Base-by-base conservation (phyloP, 2,329 filamentous ascomycete species). In the Talaromyces sp. region DNA sequence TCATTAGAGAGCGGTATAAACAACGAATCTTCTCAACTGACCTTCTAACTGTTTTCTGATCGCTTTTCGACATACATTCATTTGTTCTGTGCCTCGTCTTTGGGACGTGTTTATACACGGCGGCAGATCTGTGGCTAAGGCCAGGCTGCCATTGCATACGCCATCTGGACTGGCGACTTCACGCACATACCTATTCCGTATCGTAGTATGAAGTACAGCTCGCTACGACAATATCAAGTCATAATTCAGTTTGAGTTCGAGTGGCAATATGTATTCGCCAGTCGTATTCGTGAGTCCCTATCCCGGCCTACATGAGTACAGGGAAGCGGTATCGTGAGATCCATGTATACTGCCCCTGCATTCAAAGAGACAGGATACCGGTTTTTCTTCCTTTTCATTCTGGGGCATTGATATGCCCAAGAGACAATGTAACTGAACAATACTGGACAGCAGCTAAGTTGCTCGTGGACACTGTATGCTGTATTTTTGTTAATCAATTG, bases 131-230 rank as follows among this genome's bases (percentile, higher is more conserved):
- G n/a, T n/a, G n/a, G n/a, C n/a, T n/a, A n/a, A n/a, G n/a, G n/a
- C n/a, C n/a, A n/a, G n/a, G n/a, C n/a, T n/a, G n/a, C n/a, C n/a
- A n/a, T n/a, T n/a, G n/a, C n/a, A n/a, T n/a, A n/a, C n/a, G 64
- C 66, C 7, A 79, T 85, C 2, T 86, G 82, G 81, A 77, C 82
- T 20, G 83, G 83, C 2, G 83, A 86, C 62, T 81, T 85, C 72
- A 27, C 35, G 4, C 54, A 52, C 17, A 56, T 49, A 8, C 13
- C 37, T 9, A n/a, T n/a, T n/a, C n/a, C 49, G 54, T 3, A 49
- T 56, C 14, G 45, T 56, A n/a, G 36, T 29, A 14, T 30, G 20
- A 17, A 51, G 47, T 19, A 55, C 37, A n/a, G 39, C 45, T 20
- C 49, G 49, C 11, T 46, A 37, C 14, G 52, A 55, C 30, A 46